Evolutionary conservation across 805 yeast genomes (phyloP).

Genomic region (Yarrowia keelungensis): DNA sequence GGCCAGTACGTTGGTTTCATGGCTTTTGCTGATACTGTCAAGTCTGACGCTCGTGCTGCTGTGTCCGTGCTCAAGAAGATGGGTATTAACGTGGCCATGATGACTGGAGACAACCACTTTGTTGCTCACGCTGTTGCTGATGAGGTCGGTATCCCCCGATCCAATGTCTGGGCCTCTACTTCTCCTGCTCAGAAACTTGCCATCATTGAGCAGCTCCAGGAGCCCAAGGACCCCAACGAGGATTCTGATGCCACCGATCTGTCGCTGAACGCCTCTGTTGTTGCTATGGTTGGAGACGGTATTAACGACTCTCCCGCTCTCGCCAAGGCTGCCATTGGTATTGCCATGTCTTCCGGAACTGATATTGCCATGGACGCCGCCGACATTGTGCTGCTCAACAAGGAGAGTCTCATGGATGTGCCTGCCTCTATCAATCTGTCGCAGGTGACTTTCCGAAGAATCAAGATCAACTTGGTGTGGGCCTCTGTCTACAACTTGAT

Average conservation of each 20-base stretch:
- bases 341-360: conserved; percentile 91
- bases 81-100: conserved; percentile 76
- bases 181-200: conserved; percentile 79
- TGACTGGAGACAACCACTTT: conserved; percentile 81
- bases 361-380: conserved; percentile 98
- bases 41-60: conserved; percentile 68
- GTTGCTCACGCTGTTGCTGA: conserved; percentile 71
- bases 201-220: conserved; percentile 60
- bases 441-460: conserved; percentile 69
- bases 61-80: conserved; percentile 59
- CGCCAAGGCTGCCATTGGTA: conserved; percentile 85
- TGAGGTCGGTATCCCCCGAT: conserved; percentile 67
- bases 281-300: conserved; percentile 97
- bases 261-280: conserved; percentile 49
- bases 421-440: conserved; percentile 71
- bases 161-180: conserved; percentile 74
- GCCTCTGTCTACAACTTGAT: conserved; percentile 82
- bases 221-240: conserved; percentile 12
- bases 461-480: conserved; percentile 83
- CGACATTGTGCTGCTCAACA: conserved; percentile 70
- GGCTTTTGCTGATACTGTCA: conserved; percentile 70
- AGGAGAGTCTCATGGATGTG: conserved; percentile 50
- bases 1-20: conserved; percentile 66
- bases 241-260: conserved; percentile 16
- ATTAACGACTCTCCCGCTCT: conserved; percentile 97